Conservation (phyloP, 257 asterid species). For the Solanum pennellii region DNA sequence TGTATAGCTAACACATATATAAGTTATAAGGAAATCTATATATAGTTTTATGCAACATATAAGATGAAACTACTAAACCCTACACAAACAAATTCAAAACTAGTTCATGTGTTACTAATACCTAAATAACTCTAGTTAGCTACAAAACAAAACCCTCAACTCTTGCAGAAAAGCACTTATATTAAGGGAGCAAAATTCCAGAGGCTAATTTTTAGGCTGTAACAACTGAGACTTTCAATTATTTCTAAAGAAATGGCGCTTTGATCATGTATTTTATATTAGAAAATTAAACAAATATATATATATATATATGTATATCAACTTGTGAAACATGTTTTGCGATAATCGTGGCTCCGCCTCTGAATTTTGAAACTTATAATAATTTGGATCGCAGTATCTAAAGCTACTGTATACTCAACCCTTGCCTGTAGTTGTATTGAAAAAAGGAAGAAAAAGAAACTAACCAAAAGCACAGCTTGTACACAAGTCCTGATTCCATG, state of each 20-base stretch:
- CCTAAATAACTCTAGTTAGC: too few species aligned
- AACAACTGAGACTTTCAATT: background rate
- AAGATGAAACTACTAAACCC: background rate
- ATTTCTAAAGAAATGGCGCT: background rate
- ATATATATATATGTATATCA: too few species aligned
- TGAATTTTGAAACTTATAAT: too few species aligned
- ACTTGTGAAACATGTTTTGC: too few species aligned
- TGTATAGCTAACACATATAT: too few species aligned
- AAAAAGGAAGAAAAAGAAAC: constrained; percentile 3
- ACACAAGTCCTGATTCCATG: constrained; percentile 72
- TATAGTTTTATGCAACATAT: background rate
- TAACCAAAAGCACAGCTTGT: constrained; percentile 73
- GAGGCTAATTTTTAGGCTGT: background rate
- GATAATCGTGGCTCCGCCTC: too few species aligned
- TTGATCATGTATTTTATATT: background rate
- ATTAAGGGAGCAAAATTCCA: background rate
- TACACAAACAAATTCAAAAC: background rate
- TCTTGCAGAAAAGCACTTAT: background rate
- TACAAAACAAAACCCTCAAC: background rate
- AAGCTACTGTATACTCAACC: background rate
- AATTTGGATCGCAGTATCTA: background rate
- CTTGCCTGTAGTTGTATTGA: background rate
- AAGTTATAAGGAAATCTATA: too few species aligned
- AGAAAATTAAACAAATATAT: too few species aligned
- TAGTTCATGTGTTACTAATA: background rate